A percentile compares a stretch with the other conserved stretches of the same genome.
These are phyloP conservation scores for Sporobolomyces phaffii DNA, from an alignment of 768 basidiomycete genomes.

Conservation along the genomic window DNA sequence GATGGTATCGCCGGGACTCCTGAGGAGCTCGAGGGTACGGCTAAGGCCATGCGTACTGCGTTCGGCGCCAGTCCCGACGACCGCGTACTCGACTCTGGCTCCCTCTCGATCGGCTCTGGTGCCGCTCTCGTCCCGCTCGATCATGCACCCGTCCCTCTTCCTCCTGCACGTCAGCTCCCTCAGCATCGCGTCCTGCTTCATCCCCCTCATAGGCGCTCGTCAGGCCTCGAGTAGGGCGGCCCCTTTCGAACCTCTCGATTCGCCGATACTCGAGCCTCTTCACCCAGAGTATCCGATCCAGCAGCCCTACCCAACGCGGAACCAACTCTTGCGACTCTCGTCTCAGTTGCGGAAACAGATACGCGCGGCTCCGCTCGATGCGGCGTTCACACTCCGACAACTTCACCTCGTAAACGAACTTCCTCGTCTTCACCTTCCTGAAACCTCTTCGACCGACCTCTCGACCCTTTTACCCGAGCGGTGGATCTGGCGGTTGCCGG, in stretches of 20 bases:
- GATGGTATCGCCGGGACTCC: not conserved
- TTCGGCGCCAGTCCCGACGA: not conserved
- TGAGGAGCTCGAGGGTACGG: not conserved
- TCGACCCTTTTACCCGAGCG: slow-evolving; percentile 15
- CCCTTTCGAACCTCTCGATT: not conserved
- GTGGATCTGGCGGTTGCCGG: slow-evolving; percentile 34
- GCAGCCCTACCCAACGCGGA: slow-evolving; percentile 1
- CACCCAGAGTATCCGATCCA: slow-evolving; percentile 14
- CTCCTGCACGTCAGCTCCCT: slow-evolving; percentile 27
- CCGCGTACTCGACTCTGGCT: slow-evolving; percentile 5
- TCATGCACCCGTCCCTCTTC: slow-evolving; percentile 23
- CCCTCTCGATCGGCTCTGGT: not conserved
- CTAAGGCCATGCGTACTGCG: not conserved
- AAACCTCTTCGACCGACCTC: not conserved
- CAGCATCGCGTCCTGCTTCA: slow-evolving; percentile 15
- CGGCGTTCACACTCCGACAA: slow-evolving; percentile 34
- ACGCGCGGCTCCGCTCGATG: slow-evolving; percentile 5
- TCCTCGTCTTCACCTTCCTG: slow-evolving; percentile 13
- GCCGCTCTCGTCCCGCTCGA: not conserved
- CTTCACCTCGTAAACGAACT: slow-evolving; percentile 28
- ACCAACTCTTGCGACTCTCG: slow-evolving; percentile 5
- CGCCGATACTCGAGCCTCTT: not conserved
- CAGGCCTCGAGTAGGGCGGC: not conserved
- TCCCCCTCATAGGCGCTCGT: slow-evolving; percentile 23
- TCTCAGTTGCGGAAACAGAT: slow-evolving; percentile 19